These are phyloP conservation scores for Monosporascus sp. DNA, from an alignment of 2,329 filamentous ascomycete species.

Conservation along the genomic window DNA sequence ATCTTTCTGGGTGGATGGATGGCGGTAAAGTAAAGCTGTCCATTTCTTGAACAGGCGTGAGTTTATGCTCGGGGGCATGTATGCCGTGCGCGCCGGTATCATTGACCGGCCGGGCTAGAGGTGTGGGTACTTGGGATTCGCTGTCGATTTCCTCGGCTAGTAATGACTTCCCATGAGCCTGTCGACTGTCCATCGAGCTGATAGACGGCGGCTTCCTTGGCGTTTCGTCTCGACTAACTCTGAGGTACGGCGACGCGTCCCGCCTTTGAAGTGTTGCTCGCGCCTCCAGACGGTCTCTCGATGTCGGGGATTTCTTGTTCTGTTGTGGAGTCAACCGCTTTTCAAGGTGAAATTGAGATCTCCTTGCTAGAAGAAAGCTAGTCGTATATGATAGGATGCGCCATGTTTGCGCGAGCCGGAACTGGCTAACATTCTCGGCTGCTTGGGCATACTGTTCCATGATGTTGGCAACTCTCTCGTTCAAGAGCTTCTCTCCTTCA, in stretches of 20 bases:
- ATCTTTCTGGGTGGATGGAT: slow-evolving; percentile 31
- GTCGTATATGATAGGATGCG: slow-evolving; percentile 54
- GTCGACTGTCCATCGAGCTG: slow-evolving; percentile 28
- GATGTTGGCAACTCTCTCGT: slow-evolving; percentile 43
- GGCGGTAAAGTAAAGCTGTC: slow-evolving; percentile 47
- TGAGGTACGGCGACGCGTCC: slow-evolving; percentile 12
- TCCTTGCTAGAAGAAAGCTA: slow-evolving; percentile 44
- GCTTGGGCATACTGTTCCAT: slow-evolving; percentile 52
- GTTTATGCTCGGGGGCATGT: slow-evolving; percentile 29
- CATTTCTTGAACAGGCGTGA: slow-evolving; percentile 45
- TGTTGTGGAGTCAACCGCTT: slow-evolving; percentile 33
- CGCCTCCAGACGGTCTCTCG: slow-evolving; percentile 7
- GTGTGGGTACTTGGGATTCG: slow-evolving; percentile 58
- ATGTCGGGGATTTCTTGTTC: slow-evolving; percentile 5
- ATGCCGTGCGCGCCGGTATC: slow-evolving; percentile 21
- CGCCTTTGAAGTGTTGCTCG: slow-evolving; percentile 8
- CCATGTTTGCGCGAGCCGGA: slow-evolving; percentile 60
- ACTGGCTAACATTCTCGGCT: slow-evolving; percentile 52
- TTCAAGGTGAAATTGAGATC: slow-evolving; percentile 54
- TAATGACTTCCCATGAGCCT: slow-evolving; percentile 35
- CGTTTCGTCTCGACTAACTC: slow-evolving; percentile 15
- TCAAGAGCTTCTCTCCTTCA: slow-evolving; percentile 32
- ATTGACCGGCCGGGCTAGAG: slow-evolving; percentile 47
- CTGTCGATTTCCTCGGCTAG: slow-evolving; percentile 54
- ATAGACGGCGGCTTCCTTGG: slow-evolving; percentile 21